phyloP scores from a whole-genome alignment of 352 stramenopile genomes.

The Phytophthora pistaciae region DNA sequence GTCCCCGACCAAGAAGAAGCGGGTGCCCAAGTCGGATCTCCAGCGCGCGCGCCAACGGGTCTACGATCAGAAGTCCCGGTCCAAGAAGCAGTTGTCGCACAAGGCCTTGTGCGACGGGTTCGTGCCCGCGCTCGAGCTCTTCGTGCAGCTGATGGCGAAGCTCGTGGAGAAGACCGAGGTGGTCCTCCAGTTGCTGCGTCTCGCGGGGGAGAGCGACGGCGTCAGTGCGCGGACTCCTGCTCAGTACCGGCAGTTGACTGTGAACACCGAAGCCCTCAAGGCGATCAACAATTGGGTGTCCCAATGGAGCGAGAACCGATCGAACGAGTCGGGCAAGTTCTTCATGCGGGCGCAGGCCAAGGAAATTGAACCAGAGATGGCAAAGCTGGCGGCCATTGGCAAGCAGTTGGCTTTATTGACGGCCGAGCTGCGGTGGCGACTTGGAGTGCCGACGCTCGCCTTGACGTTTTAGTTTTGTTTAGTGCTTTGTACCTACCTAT shows the following conservation, averaged over 20 bases:
- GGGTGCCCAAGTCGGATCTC: constrained; percentile 10
- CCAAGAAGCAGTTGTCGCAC: constrained; percentile 21
- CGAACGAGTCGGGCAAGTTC: constrained; percentile 26
- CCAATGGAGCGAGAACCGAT: constrained; percentile 18
- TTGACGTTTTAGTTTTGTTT: constrained; percentile 14
- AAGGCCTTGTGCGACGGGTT: constrained; percentile 11
- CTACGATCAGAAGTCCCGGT: constrained; percentile 34
- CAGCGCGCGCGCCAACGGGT: constrained; percentile 24
- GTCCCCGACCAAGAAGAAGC: constrained; percentile 13
- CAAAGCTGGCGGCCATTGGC: constrained; percentile 6
- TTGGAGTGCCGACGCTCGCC: constrained; percentile 6
- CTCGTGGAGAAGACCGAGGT: constrained; percentile 21
- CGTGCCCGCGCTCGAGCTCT: constrained; percentile 13
- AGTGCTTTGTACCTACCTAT: too few relatives aligned
- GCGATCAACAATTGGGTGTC: constrained; percentile 18
- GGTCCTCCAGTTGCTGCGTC: constrained; percentile 8
- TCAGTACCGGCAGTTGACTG: background rate
- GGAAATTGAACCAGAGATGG: constrained; percentile 18
- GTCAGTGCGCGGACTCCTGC: background rate
- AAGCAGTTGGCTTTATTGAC: constrained; percentile 12
- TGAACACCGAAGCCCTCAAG: constrained; percentile 22
- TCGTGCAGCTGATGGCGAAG: constrained; percentile 21
- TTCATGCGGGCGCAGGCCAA: constrained; percentile 26
- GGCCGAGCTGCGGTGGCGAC: constrained; percentile 21
- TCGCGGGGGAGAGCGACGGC: constrained; percentile 21